A percentile compares a stretch with the other conserved stretches of the same genome.
Evolutionary conservation across 2,329 filamentous ascomycete species (phyloP).

Genomic region (Diplodia scrobiculata): DNA sequence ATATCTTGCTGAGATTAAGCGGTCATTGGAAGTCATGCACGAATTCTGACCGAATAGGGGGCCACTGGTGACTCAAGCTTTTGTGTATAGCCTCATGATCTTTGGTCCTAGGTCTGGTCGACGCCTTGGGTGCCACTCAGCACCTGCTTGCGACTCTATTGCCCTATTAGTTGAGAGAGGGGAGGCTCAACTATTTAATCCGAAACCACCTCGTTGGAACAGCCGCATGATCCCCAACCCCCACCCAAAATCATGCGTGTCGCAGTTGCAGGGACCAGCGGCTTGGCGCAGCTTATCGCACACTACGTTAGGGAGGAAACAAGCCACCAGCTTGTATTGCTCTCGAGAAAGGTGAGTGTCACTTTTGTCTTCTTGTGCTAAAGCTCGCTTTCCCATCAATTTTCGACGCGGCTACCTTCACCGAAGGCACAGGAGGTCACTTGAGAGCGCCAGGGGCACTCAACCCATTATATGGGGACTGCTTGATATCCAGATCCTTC

Average conservation of each 20-base stretch:
- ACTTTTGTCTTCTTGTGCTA: background rate
- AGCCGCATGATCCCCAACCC: background rate
- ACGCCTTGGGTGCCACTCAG: background rate
- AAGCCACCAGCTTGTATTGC: constrained; percentile 68
- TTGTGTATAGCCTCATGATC: constrained; percentile 6
- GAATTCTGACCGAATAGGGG: background rate
- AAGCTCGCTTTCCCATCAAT: background rate
- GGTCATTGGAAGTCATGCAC: background rate
- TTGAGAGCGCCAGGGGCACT: background rate
- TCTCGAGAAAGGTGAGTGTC: constrained; percentile 63
- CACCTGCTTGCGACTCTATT: constrained; percentile 1
- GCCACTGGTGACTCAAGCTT: constrained; percentile 8
- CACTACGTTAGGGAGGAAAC: constrained; percentile 63
- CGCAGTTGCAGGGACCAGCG: constrained; percentile 64
- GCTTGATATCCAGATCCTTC: background rate
- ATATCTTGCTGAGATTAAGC: background rate
- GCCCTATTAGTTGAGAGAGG: background rate
- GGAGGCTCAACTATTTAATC: constrained; percentile 20
- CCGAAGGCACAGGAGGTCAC: background rate
- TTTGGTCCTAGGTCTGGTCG: background rate
- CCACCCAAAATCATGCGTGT: constrained; percentile 54
- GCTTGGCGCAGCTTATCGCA: constrained; percentile 60
- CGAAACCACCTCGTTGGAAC: constrained; percentile 8
- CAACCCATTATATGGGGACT: background rate
- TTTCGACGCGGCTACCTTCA: background rate